Evolutionary conservation across 2,329 filamentous ascomycete species (phyloP), one percentile per base, ranked within the genome.

Genomic region (Emmonsiellopsis sp.): DNA sequence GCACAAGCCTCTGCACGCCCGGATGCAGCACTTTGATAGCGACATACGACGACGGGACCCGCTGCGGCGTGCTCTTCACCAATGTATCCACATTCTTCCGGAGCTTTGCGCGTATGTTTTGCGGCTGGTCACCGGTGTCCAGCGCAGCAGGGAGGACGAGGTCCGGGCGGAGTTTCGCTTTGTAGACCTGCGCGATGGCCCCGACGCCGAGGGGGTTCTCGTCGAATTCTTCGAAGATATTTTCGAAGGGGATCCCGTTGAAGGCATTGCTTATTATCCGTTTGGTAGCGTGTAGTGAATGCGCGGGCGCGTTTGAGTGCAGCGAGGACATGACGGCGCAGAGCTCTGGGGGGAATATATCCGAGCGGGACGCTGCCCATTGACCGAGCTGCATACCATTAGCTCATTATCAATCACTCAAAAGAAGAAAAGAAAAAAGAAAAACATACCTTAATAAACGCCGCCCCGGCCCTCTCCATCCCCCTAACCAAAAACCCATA

Each of bases 171-270:
- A 98, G 73, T 68, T 90, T 96, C 0, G 93, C 93, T 66, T 89
- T 94, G 78, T 98, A 98, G 2, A 97, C 93, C 68, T 98, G 93
- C 0, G 93, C 93, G 62, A 98, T 97, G 33, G 93, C 93, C 9
- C 93, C 93, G 0, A 97, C 92, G 1, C 93, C 93, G 0, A 98
- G 74, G 0, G 93, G 93, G 60, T 77, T 83, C 70, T 94, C 88
- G 32, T 96, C 79, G 60, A 98, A 98, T 67, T 97, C 93, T 33
- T 95, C 88, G 62, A 98, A 98, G 55, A 98, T 96, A 5, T 95
- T 88, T 10, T 92, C 84, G 59, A 98, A 96, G 0, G 71, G 63
- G 53, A 87, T 79, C 1, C 87, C 88, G 54, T 84, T 82, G 65
- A 98, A 98, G 0, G 93, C 91, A 37, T 82, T 81, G 60, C 83